Evolutionary conservation across 768 basidiomycete genomes (phyloP).

Genomic region (Saitozyma podzolica): DNA sequence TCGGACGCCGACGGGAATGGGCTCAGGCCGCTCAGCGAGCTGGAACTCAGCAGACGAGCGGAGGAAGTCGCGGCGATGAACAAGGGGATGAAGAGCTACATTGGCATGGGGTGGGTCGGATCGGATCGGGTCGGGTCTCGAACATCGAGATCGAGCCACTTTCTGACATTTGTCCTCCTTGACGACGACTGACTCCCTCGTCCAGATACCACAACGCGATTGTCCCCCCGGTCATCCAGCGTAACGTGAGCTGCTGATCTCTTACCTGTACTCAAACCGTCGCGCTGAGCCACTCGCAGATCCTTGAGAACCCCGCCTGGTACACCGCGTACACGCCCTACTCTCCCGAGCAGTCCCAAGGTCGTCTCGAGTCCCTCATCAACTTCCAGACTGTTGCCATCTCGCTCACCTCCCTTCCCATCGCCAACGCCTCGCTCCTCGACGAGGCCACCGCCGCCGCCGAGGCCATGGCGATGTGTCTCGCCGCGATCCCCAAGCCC

Average conservation of each 20-base stretch:
- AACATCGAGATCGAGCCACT: background rate
- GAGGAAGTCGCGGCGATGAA: conserved; percentile 76
- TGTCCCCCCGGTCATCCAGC: conserved; percentile 90
- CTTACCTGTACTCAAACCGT: background rate
- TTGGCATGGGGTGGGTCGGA: conserved; percentile 75
- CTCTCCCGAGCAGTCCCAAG: conserved; percentile 98
- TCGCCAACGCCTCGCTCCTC: conserved; percentile 91
- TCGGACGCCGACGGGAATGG: conserved; percentile 61
- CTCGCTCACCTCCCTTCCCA: conserved; percentile 90
- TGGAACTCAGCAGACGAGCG: conserved; percentile 73
- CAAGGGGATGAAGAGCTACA: conserved; percentile 83
- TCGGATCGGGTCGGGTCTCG: background rate
- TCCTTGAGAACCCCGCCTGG: conserved; percentile 89
- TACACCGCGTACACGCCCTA: conserved; percentile 96
- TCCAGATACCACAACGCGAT: conserved; percentile 79
- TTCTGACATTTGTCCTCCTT: too few species aligned
- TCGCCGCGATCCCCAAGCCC: conserved; percentile 56
- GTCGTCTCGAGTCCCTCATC: conserved; percentile 91
- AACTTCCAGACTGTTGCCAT: conserved; percentile 97
- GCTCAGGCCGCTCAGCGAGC: conserved; percentile 78
- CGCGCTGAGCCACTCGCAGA: conserved; percentile 18
- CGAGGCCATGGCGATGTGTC: conserved; percentile 96
- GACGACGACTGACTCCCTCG: too few species aligned
- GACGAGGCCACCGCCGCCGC: conserved; percentile 95
- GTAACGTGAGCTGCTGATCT: conserved; percentile 59